phyloP scores from a whole-genome alignment of 2,329 filamentous ascomycete species.

The Alternaria panax region DNA sequence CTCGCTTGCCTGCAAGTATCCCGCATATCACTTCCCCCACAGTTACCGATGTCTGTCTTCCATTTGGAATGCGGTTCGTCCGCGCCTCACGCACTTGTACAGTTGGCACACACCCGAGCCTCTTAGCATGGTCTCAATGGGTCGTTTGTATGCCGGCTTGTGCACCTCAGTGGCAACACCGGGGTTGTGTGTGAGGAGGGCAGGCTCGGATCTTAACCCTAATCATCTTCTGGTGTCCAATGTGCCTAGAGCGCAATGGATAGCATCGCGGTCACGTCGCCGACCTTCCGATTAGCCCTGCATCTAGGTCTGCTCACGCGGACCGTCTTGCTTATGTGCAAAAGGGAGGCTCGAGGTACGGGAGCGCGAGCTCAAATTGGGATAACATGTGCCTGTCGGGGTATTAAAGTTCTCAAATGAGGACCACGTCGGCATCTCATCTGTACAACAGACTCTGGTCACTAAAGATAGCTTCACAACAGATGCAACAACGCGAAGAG shows the following conservation, averaged over 20 bases:
- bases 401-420: conserved; percentile 74
- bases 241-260: conserved; percentile 56
- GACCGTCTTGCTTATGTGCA: conserved; percentile 28
- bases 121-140: conserved; percentile 65
- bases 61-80: conserved; percentile 62
- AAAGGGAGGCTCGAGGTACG: conserved; percentile 58
- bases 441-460: conserved; percentile 78
- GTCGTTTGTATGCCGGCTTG: conserved; percentile 48
- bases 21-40: conserved; percentile 77
- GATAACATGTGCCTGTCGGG: conserved; percentile 76
- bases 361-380: conserved; percentile 59
- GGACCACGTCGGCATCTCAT: conserved; percentile 76
- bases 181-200: conserved; percentile 61
- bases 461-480: conserved; percentile 63
- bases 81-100: conserved; percentile 51
- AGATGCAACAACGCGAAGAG: conserved; percentile 48
- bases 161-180: conserved; percentile 49
- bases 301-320: conserved; percentile 28
- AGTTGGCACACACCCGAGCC: conserved; percentile 65
- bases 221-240: conserved; percentile 74
- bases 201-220: conserved; percentile 96
- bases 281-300: conserved; percentile 68
- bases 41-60: conserved; percentile 80
- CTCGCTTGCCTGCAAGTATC: conserved; percentile 43
- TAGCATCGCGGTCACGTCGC: conserved; percentile 65